Percentiles rank a stretch among this genome's conserved stretches.
These are phyloP conservation scores for Rhynchosporium graminicola DNA, from an alignment of 2,329 filamentous ascomycete species.

Conservation along the genomic window DNA sequence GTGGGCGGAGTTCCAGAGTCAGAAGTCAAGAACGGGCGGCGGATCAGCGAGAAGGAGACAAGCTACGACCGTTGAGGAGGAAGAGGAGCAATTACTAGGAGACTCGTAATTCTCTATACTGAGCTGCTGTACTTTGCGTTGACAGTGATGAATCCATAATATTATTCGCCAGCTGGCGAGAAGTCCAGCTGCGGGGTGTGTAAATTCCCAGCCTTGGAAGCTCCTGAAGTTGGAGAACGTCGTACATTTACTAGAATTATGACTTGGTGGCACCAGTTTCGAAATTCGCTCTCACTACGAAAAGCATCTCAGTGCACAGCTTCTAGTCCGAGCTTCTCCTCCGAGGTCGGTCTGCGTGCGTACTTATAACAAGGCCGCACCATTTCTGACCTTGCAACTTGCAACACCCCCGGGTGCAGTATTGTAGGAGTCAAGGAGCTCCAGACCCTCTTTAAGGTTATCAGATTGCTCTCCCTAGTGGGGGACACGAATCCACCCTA, in stretches of 20 bases:
- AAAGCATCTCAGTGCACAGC: no score
- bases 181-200: not conserved
- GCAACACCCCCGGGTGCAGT: not conserved
- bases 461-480: not conserved
- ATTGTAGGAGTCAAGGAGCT: constrained; percentile 4
- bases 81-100: constrained; percentile 22
- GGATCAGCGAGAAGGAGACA: constrained; percentile 19
- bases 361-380: no score
- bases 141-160: no score
- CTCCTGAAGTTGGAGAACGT: no score
- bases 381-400: no score
- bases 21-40: constrained; percentile 14
- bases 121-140: not conserved
- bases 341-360: no score
- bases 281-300: no score
- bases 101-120: not conserved
- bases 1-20: constrained; percentile 24
- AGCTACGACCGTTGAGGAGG: constrained; percentile 21
- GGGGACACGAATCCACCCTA: not conserved
- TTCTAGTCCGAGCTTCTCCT: no score
- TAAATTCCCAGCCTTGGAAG: no score
- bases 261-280: no score
- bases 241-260: no score
- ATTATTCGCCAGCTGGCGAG: no score
- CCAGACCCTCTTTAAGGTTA: not conserved